Conservation (phyloP, 2,329 filamentous ascomycete genomes). For the Plenodomus tracheiphilus region DNA sequence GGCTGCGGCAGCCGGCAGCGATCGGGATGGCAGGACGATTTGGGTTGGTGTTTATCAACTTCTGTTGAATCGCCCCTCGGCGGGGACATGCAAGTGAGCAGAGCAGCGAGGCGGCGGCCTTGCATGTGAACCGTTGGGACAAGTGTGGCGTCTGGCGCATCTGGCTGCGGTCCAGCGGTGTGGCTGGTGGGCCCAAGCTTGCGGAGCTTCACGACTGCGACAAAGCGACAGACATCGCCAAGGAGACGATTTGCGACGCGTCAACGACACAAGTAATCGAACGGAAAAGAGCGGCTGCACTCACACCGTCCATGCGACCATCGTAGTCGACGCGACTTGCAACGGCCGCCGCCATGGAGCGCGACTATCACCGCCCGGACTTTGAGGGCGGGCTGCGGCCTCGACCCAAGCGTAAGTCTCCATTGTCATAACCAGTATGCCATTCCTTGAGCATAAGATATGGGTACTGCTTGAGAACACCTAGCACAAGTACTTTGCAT, state of each 20-base stretch:
- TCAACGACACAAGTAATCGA: not conserved
- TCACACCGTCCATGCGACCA: constrained; percentile 6
- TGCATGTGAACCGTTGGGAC: constrained; percentile 3
- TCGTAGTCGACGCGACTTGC: constrained; percentile 1
- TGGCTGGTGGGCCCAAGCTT: not conserved
- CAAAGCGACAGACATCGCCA: constrained; percentile 7
- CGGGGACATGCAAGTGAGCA: constrained; percentile 19
- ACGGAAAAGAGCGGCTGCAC: not conserved
- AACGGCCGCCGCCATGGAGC: constrained; percentile 35
- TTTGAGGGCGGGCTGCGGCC: constrained; percentile 40
- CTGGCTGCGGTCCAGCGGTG: not conserved
- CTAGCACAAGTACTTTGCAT: too few species aligned
- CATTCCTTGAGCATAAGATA: not conserved
- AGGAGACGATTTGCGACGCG: not conserved
- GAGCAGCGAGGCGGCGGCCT: constrained; percentile 5
- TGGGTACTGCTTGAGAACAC: not conserved
- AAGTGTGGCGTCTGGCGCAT: not conserved
- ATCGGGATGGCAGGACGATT: constrained; percentile 9
- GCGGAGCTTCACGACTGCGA: constrained; percentile 4
- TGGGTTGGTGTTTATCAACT: constrained; percentile 8
- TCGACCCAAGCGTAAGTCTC: constrained; percentile 41
- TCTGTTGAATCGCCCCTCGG: constrained; percentile 24
- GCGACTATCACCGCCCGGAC: constrained; percentile 41
- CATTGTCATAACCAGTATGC: constrained; percentile 5
- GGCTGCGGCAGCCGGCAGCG: constrained; percentile 11